A percentile compares a stretch with the other conserved stretches of the same genome.
phyloP scores from a whole-genome alignment of 768 basidiomycete genomes.

The Cantharellus cinnabarinus region DNA sequence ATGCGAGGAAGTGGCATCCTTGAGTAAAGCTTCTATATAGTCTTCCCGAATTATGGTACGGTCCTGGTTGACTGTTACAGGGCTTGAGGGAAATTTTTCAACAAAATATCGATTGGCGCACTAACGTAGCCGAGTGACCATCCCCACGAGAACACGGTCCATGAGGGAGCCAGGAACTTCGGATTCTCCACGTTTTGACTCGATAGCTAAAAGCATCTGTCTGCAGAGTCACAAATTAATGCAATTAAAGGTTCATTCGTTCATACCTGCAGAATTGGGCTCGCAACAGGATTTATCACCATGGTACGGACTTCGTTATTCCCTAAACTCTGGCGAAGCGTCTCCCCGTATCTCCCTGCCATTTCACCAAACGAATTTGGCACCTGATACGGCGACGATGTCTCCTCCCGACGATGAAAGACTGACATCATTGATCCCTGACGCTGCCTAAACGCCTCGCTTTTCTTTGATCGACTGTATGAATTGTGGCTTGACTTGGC shows the following conservation, averaged over 20 bases:
- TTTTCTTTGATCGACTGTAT: conserved; percentile 55
- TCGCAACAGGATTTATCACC: conserved; percentile 55
- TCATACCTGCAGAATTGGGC: conserved; percentile 51
- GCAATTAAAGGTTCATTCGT: neutral
- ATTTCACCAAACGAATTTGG: conserved; percentile 32
- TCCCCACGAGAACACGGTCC: conserved; percentile 59
- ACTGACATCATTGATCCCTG: conserved; percentile 70
- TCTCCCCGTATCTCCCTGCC: conserved; percentile 27
- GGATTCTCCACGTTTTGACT: conserved; percentile 42
- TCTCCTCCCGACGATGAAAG: conserved; percentile 26
- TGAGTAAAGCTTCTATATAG: conserved; percentile 61
- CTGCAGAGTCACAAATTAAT: conserved; percentile 2
- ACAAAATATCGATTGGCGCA: conserved; percentile 4
- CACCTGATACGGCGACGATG: conserved; percentile 16
- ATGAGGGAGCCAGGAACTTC: conserved; percentile 50
- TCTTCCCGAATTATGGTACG: conserved; percentile 30
- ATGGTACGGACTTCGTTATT: conserved; percentile 60
- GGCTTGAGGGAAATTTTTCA: neutral
- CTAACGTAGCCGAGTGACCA: conserved; percentile 46
- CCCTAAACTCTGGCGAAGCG: conserved; percentile 30
- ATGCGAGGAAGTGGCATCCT: conserved; percentile 77
- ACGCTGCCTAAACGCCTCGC: conserved; percentile 57
- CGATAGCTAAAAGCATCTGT: conserved; percentile 67
- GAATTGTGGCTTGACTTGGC: conserved; percentile 12
- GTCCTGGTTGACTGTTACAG: conserved; percentile 12